These are phyloP conservation scores for Talaromyces sp. DNA, from an alignment of 2,329 filamentous ascomycete species.

Conservation along the genomic window DNA sequence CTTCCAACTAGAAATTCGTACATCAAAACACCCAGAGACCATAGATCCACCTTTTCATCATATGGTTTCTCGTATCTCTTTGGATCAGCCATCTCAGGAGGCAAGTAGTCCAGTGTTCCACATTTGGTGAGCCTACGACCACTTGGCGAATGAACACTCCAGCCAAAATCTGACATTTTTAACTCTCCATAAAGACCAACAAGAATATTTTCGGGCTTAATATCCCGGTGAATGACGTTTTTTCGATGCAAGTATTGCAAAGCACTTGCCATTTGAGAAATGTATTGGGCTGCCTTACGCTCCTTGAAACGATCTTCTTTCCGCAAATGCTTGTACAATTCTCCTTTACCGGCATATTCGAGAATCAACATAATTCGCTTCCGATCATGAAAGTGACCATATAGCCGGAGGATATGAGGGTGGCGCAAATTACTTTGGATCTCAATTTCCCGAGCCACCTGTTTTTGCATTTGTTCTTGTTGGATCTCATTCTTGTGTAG, in stretches of 20 bases:
- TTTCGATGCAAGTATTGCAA: constrained; percentile 89
- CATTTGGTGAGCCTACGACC: constrained; percentile 91
- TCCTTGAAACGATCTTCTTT: constrained; percentile 74
- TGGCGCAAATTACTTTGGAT: constrained; percentile 82
- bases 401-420: constrained; percentile 76
- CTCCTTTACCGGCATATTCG: constrained; percentile 77
- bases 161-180: constrained; percentile 96
- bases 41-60: constrained; percentile 90
- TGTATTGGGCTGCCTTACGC: constrained; percentile 78
- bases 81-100: constrained; percentile 90
- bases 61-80: constrained; percentile 79
- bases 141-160: constrained; percentile 95
- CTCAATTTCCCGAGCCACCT: constrained; percentile 79
- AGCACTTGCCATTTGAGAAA: constrained; percentile 81
- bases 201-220: constrained; percentile 95
- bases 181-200: constrained; percentile 95
- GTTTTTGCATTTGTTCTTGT: constrained; percentile 75
- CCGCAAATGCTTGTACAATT: constrained; percentile 79
- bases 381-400: constrained; percentile 81
- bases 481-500: constrained; percentile 78
- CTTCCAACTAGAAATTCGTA: constrained; percentile 53
- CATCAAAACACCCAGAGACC: constrained; percentile 79
- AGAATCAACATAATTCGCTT: constrained; percentile 82
- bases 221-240: constrained; percentile 93
- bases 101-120: constrained; percentile 94